phyloP scores from a whole-genome alignment of 2,329 filamentous ascomycete species.

The Ceratocystis cacaofunesta region DNA sequence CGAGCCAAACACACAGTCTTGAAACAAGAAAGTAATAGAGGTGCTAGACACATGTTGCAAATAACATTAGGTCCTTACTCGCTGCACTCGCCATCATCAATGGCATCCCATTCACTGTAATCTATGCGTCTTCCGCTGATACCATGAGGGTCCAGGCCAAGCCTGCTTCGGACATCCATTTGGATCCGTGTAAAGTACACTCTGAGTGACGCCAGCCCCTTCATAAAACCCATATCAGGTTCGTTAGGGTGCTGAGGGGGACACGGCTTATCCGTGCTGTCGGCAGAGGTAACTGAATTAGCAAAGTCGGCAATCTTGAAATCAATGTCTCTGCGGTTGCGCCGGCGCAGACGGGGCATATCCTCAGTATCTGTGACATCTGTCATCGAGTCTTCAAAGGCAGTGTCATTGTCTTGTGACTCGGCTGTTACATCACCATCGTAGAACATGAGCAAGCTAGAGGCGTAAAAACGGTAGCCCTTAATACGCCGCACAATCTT shows the following conservation, averaged over 20 bases:
- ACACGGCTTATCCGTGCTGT: constrained; percentile 50
- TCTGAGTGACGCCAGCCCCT: constrained; percentile 62
- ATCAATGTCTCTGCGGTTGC: constrained; percentile 52
- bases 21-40: too few relatives aligned
- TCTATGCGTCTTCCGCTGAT: constrained; percentile 14
- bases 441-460: constrained; percentile 87
- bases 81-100: constrained; percentile 17
- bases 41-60: background rate
- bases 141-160: constrained; percentile 32
- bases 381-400: constrained; percentile 41
- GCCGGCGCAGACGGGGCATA: constrained; percentile 31
- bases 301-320: constrained; percentile 98
- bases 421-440: constrained; percentile 58
- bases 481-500: constrained; percentile 64
- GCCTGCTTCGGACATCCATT: constrained; percentile 49
- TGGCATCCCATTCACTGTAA: constrained; percentile 9
- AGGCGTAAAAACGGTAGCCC: constrained; percentile 89
- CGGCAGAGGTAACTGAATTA: constrained; percentile 85
- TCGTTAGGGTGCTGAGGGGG: constrained; percentile 68
- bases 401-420: constrained; percentile 33
- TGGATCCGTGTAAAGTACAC: constrained; percentile 81
- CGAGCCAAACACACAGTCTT: background rate
- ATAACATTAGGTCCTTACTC: constrained; percentile 7
- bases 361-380: constrained; percentile 47
- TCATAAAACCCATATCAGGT: constrained; percentile 77